Percentiles rank a stretch among this genome's conserved stretches.
Conservation (phyloP, 148 eudicot species). For the Pouteria glomerata region DNA sequence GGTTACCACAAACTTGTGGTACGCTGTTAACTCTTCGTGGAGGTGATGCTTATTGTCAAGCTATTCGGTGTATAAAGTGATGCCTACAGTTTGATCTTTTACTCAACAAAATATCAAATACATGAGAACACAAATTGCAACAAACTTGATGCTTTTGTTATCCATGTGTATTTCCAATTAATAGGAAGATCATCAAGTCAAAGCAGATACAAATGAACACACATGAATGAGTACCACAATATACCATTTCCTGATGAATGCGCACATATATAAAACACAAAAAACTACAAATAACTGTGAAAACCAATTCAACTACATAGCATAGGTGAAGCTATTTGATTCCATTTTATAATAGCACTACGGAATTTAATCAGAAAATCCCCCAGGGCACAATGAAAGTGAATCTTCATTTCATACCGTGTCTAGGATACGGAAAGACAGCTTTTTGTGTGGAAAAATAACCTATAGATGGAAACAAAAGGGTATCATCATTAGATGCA, state of each 20-base stretch:
- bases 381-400: background rate
- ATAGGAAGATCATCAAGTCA: background rate
- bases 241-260: background rate
- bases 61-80: background rate
- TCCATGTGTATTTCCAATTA: slow-evolving; percentile 2
- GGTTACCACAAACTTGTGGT: no score
- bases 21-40: no score
- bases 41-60: background rate
- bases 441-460: slow-evolving; percentile 87
- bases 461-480: slow-evolving; percentile 45
- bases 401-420: slow-evolving; percentile 44
- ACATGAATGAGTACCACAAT: background rate
- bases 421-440: slow-evolving; percentile 90
- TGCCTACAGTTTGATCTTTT: background rate
- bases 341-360: background rate
- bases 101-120: background rate
- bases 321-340: background rate
- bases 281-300: background rate
- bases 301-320: slow-evolving; percentile 1
- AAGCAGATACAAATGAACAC: background rate
- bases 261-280: background rate
- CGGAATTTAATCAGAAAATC: background rate
- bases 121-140: background rate
- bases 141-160: background rate
- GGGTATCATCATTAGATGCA: slow-evolving; percentile 2